Evolutionary conservation across 306 rosid genomes (phyloP).

Genomic region (Luffa aegyptiaca): DNA sequence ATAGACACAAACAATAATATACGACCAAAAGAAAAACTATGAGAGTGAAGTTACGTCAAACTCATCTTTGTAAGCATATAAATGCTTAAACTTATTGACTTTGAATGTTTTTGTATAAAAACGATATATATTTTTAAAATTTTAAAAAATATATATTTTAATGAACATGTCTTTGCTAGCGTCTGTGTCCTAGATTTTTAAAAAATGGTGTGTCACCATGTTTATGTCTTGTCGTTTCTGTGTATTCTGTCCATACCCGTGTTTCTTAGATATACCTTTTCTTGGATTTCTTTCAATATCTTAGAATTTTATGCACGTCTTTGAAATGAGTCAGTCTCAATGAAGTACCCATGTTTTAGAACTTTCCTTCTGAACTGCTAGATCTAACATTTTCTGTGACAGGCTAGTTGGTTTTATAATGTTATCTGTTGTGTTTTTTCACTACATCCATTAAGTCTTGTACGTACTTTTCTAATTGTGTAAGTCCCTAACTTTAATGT

Average conservation of each 20-base stretch:
- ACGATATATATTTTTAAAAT: no score
- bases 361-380: background rate
- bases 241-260: background rate
- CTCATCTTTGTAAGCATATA: no score
- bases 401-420: background rate
- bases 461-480: background rate
- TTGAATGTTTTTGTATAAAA: no score
- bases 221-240: background rate
- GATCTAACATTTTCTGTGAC: background rate
- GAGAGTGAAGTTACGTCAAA: no score
- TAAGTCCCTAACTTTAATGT: background rate
- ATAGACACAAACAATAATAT: no score
- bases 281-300: background rate
- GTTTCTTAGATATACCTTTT: background rate
- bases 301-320: background rate
- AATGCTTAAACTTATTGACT: no score
- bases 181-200: no score
- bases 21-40: no score
- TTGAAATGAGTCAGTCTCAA: background rate
- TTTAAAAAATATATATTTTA: no score
- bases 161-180: no score
- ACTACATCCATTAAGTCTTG: background rate
- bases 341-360: background rate
- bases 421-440: background rate
- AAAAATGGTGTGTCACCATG: background rate